Conservation (phyloP, 768 basidiomycete species). For the Termitomyces sp. region DNA sequence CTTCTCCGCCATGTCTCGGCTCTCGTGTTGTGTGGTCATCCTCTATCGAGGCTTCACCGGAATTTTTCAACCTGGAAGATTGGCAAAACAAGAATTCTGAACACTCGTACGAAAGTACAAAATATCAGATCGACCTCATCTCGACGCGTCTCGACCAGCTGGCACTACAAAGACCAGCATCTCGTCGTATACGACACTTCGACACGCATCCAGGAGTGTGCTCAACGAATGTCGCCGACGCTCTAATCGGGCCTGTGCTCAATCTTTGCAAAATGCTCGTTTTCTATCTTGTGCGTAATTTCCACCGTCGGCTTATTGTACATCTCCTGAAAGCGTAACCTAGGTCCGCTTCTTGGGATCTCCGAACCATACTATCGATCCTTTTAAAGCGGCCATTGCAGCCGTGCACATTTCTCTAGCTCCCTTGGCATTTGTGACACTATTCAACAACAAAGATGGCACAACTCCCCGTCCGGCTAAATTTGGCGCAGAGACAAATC, state of each 20-base stretch:
- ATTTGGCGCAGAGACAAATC: constrained; percentile 50
- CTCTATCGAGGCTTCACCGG: constrained; percentile 55
- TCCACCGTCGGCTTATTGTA: background rate
- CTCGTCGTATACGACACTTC: constrained; percentile 46
- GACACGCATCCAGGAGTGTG: constrained; percentile 66
- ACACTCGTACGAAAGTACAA: constrained; percentile 64
- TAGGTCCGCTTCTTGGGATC: constrained; percentile 71
- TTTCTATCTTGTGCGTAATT: constrained; percentile 57
- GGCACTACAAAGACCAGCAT: constrained; percentile 23
- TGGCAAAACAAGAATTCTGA: constrained; percentile 61
- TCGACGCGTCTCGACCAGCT: constrained; percentile 45
- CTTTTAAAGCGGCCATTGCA: constrained; percentile 62
- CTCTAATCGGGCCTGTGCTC: constrained; percentile 37
- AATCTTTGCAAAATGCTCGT: constrained; percentile 42
- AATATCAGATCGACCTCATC: constrained; percentile 75
- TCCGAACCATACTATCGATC: constrained; percentile 52
- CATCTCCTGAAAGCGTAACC: background rate
- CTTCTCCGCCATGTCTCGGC: constrained; percentile 33
- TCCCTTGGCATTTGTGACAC: constrained; percentile 43
- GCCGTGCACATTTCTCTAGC: constrained; percentile 64
- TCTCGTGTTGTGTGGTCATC: constrained; percentile 77
- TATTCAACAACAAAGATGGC: constrained; percentile 17
- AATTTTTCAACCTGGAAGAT: constrained; percentile 55
- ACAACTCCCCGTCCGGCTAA: constrained; percentile 30
- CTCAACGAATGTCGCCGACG: constrained; percentile 52